Percentiles rank a stretch among this genome's conserved stretches.
These are phyloP conservation scores for Aciculoconidium aculeatum DNA, from an alignment of 805 yeast genomes.

Conservation along the genomic window DNA sequence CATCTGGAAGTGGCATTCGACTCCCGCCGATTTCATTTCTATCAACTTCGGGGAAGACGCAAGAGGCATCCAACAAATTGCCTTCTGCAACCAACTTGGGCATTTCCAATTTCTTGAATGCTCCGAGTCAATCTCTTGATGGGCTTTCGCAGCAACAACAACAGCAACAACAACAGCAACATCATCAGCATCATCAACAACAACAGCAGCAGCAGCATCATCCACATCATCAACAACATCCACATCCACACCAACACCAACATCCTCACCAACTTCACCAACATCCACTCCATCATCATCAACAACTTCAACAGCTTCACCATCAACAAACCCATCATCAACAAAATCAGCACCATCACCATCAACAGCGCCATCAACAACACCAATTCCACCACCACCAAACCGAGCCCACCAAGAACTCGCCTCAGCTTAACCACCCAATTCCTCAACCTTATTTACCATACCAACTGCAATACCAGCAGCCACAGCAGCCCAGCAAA, in stretches of 20 bases:
- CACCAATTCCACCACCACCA: slow-evolving; percentile 10
- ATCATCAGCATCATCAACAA: slow-evolving; percentile 1
- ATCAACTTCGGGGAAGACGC: slow-evolving; percentile 11
- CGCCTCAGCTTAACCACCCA: no score
- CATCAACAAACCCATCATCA: slow-evolving; percentile 8
- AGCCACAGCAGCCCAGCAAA: no score
- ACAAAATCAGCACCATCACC: slow-evolving; percentile 9
- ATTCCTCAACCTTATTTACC: no score
- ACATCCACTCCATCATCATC: slow-evolving; percentile 7
- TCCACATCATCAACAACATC: no score
- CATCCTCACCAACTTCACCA: slow-evolving; percentile 10
- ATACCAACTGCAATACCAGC: no score
- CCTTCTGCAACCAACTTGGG: slow-evolving; percentile 17
- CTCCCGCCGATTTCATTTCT: slow-evolving; percentile 26
- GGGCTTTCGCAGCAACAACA: slow-evolving; percentile 1
- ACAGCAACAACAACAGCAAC: slow-evolving; percentile 2
- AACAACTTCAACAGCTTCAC: slow-evolving; percentile 9
- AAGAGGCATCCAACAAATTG: slow-evolving; percentile 6
- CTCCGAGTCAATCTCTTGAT: slow-evolving; percentile 3
- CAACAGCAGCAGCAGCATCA: slow-evolving; percentile 9
- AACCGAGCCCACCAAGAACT: neutral
- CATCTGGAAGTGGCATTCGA: slow-evolving; percentile 13
- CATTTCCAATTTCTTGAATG: slow-evolving; percentile 16
- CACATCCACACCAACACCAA: slow-evolving; percentile 8
- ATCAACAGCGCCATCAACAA: slow-evolving; percentile 15